These are phyloP conservation scores for Quercus lobata DNA, from an alignment of 331 rosid genomes.

Conservation along the genomic window DNA sequence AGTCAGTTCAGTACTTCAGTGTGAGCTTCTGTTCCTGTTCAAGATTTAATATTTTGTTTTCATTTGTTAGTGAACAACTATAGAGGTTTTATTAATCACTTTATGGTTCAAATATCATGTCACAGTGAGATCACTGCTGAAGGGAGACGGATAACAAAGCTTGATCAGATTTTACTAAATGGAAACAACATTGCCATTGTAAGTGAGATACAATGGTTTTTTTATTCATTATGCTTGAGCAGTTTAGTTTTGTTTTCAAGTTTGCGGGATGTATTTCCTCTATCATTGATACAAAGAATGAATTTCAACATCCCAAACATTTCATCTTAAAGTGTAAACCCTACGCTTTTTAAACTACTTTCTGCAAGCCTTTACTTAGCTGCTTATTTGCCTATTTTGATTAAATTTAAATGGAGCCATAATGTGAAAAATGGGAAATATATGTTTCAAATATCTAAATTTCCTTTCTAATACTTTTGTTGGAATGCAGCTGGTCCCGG, in stretches of 20 bases:
- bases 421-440: conserved; percentile 26
- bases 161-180: conserved; percentile 89
- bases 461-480: conserved; percentile 1
- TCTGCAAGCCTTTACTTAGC: not conserved
- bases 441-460: not conserved
- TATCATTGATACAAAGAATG: not conserved
- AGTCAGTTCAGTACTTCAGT: too few species aligned
- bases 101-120: conserved; percentile 13
- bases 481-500: conserved; percentile 82
- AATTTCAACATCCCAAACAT: not conserved
- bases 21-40: not conserved
- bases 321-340: not conserved
- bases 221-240: not conserved
- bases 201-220: conserved; percentile 33
- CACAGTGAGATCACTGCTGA: conserved; percentile 87
- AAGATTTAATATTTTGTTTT: not conserved
- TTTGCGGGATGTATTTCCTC: not conserved
- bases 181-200: conserved; percentile 99
- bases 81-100: not conserved
- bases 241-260: not conserved
- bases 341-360: not conserved
- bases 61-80: not conserved
- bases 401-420: not conserved
- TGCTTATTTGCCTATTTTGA: conserved; percentile 9
- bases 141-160: conserved; percentile 96